Conservation (phyloP, 495 filamentous ascomycete genomes). For the Apodospora peruviana region DNA sequence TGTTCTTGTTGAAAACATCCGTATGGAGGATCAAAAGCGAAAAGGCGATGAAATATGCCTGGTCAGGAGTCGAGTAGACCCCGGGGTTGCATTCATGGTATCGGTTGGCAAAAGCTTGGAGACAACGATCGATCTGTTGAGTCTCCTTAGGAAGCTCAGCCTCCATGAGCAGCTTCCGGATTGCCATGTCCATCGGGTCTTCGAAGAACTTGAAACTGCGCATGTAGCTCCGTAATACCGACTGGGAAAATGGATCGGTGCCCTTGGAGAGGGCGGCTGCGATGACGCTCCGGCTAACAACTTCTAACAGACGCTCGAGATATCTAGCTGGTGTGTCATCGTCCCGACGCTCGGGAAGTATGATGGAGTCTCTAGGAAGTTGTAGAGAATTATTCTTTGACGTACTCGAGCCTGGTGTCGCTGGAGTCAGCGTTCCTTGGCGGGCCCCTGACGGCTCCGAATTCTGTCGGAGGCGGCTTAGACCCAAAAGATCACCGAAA, state of each 20-base stretch:
- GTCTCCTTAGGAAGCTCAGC: slow-evolving; percentile 95
- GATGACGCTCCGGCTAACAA: slow-evolving; percentile 69
- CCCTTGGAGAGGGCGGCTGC: slow-evolving; percentile 78
- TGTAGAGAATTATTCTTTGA: slow-evolving; percentile 71
- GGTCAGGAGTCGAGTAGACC: slow-evolving; percentile 85
- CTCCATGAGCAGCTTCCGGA: slow-evolving; percentile 92
- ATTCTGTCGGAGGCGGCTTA: slow-evolving; percentile 71
- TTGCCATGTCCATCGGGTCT: slow-evolving; percentile 96
- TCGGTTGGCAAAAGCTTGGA: slow-evolving; percentile 91
- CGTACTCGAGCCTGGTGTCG: slow-evolving; percentile 57
- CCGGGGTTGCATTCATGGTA: slow-evolving; percentile 99
- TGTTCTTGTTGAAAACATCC: slow-evolving; percentile 98
- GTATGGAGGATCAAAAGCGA: slow-evolving; percentile 95
- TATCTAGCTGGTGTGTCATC: slow-evolving; percentile 89
- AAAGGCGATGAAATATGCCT: slow-evolving; percentile 96
- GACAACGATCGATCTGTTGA: slow-evolving; percentile 91
- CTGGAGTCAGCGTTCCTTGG: slow-evolving; percentile 57
- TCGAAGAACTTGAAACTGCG: slow-evolving; percentile 88
- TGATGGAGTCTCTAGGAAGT: slow-evolving; percentile 53
- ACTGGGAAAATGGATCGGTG: slow-evolving; percentile 73
- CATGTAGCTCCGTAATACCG: slow-evolving; percentile 89
- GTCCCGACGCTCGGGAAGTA: slow-evolving; percentile 74
- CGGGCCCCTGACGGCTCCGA: slow-evolving; percentile 53
- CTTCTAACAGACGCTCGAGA: slow-evolving; percentile 72
- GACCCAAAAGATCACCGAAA: slow-evolving; percentile 78